Percentiles rank a stretch among this genome's conserved stretches.
Evolutionary conservation across 176 grass and related monocot genomes (phyloP).

Genomic region (Guadua angustifolia): DNA sequence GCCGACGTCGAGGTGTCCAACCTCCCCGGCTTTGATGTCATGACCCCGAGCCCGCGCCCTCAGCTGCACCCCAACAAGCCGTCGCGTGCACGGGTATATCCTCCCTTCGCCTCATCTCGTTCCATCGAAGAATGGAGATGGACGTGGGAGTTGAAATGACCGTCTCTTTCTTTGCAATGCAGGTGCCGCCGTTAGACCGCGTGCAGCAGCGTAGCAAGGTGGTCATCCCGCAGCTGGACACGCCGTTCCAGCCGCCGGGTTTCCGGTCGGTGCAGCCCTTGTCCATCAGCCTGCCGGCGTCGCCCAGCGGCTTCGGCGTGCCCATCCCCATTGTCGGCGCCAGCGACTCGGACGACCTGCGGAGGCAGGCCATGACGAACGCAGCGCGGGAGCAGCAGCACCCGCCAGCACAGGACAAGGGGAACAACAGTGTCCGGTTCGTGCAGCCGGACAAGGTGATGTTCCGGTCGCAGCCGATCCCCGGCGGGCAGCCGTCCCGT

Average conservation of each 20-base stretch:
- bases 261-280: slow-evolving; percentile 46
- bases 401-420: not conserved
- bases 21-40: slow-evolving; percentile 42
- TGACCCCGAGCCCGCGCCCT: slow-evolving; percentile 8
- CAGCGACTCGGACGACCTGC: slow-evolving; percentile 1
- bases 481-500: not conserved
- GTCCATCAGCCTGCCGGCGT: slow-evolving; percentile 81
- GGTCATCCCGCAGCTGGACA: slow-evolving; percentile 38
- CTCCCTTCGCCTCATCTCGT: not conserved
- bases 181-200: slow-evolving; percentile 43
- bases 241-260: slow-evolving; percentile 41
- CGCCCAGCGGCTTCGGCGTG: slow-evolving; percentile 50
- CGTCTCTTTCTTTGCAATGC: not conserved
- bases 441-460: slow-evolving; percentile 47
- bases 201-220: slow-evolving; percentile 35
- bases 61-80: not conserved
- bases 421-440: slow-evolving; percentile 7
- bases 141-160: not conserved
- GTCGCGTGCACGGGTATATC: not conserved
- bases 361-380: slow-evolving; percentile 27
- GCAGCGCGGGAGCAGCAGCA: not conserved
- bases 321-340: not conserved
- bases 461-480: slow-evolving; percentile 79
- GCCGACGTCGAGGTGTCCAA: slow-evolving; percentile 45
- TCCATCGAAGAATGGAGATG: not conserved